Conservation (phyloP, 257 asterid species). For the Solanum pinnatisectum region DNA sequence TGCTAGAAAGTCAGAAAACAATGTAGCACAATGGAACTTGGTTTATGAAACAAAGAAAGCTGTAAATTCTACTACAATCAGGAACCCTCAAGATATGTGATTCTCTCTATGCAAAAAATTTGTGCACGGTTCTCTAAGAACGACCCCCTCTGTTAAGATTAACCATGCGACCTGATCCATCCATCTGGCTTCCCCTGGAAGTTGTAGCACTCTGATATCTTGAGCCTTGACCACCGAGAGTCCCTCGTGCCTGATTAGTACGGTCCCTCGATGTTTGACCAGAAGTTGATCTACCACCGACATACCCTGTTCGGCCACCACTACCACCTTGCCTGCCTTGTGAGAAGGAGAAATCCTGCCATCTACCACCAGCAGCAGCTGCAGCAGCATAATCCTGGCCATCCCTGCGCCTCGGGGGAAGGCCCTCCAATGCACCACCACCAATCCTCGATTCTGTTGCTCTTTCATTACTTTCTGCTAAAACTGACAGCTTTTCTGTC, state of each 20-base stretch:
- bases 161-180: constrained; percentile 68
- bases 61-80: neutral
- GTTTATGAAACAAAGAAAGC: neutral
- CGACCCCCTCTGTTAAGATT: constrained; percentile 74
- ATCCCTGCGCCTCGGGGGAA: constrained; percentile 74
- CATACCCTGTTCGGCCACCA: constrained; percentile 49
- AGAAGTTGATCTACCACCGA: constrained; percentile 32
- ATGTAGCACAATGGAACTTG: neutral
- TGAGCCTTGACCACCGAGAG: constrained; percentile 27
- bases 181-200: constrained; percentile 50
- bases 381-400: constrained; percentile 75
- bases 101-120: neutral
- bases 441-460: constrained; percentile 71
- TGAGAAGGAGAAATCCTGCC: constrained; percentile 73
- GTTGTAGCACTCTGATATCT: constrained; percentile 47
- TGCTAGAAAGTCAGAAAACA: neutral
- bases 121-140: constrained; percentile 6
- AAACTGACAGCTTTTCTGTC: constrained; percentile 63
- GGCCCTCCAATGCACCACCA: constrained; percentile 80
- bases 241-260: constrained; percentile 33
- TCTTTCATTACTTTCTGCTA: constrained; percentile 82
- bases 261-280: constrained; percentile 43
- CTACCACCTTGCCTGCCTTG: constrained; percentile 67
- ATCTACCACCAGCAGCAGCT: constrained; percentile 45
- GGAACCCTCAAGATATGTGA: neutral